A percentile compares a stretch with the other conserved stretches of the same genome.
Evolutionary conservation across 345 rosid species (phyloP).

Genomic region (Leavenworthia alabamica): DNA sequence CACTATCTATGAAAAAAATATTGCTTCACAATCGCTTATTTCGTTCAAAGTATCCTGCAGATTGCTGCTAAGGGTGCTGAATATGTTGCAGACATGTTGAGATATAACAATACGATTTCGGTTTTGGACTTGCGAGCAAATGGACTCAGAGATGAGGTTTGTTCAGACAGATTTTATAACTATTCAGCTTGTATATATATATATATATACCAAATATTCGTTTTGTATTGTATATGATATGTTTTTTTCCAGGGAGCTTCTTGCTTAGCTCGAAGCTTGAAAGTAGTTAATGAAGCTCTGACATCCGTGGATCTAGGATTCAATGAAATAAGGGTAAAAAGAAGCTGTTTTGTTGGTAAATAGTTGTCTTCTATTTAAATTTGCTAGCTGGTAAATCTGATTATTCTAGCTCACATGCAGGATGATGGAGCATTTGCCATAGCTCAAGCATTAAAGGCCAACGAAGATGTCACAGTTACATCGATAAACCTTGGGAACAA

Average conservation of each 20-base stretch:
- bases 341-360: background rate
- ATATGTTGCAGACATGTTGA: constrained; percentile 75
- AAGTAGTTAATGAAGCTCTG: constrained; percentile 92
- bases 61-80: constrained; percentile 87
- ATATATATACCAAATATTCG: background rate
- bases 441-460: constrained; percentile 90
- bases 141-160: constrained; percentile 86
- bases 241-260: constrained; percentile 64
- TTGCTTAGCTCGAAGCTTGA: constrained; percentile 81
- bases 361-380: background rate
- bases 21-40: background rate
- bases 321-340: constrained; percentile 77
- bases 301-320: constrained; percentile 82
- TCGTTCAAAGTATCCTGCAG: constrained; percentile 38
- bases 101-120: constrained; percentile 73
- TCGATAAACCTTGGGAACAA: constrained; percentile 78
- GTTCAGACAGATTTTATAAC: constrained; percentile 16
- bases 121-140: constrained; percentile 88
- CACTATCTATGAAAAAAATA: background rate
- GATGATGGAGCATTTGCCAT: constrained; percentile 95
- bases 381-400: background rate
- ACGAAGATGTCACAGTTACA: constrained; percentile 75
- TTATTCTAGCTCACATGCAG: constrained; percentile 28
- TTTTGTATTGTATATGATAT: background rate
- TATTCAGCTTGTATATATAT: background rate